Percentiles rank a stretch among this genome's conserved stretches.
phyloP scores from a whole-genome alignment of 2,329 filamentous ascomycete species.

The Pestalotiopsis sp. region DNA sequence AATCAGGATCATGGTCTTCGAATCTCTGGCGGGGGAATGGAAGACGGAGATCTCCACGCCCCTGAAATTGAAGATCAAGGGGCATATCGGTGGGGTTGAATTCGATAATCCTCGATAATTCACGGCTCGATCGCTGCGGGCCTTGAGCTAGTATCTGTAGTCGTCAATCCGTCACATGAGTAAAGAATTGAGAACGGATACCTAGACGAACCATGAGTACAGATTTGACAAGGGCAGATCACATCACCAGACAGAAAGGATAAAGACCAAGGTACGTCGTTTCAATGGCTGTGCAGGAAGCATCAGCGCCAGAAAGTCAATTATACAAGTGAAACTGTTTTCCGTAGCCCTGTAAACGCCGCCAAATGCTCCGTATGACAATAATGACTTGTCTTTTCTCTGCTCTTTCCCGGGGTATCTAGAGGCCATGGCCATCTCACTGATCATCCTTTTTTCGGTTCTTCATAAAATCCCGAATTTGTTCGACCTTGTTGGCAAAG shows the following conservation, averaged over 20 bases:
- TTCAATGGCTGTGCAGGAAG: neutral
- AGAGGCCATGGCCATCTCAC: neutral
- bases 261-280: too few species aligned
- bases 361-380: neutral
- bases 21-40: neutral
- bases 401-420: neutral
- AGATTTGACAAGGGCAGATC: too few species aligned
- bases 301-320: neutral
- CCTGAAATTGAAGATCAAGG: neutral
- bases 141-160: too few species aligned
- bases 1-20: neutral
- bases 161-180: too few species aligned
- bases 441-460: conserved; percentile 20
- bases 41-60: neutral
- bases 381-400: neutral
- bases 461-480: conserved; percentile 80
- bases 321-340: neutral
- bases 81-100: neutral
- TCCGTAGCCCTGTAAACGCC: neutral
- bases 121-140: neutral
- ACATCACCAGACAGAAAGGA: too few species aligned
- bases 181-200: too few species aligned
- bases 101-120: neutral
- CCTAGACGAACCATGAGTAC: too few species aligned
- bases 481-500: conserved; percentile 90